These are phyloP conservation scores for Blyttiomyces sp. DNA, from an alignment of 371 early-diverging fungal genomes.

Conservation along the genomic window DNA sequence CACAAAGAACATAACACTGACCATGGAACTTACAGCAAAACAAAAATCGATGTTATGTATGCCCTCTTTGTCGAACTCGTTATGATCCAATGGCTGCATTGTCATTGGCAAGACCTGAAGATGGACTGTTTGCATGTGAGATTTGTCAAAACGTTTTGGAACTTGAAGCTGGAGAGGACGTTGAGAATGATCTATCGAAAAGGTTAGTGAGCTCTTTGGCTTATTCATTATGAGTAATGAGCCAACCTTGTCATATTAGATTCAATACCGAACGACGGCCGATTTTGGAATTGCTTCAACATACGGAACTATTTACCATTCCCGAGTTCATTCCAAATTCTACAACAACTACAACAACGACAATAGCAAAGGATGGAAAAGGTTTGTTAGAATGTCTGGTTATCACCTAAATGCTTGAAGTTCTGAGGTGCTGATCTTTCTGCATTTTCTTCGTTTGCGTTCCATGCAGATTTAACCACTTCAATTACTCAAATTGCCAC, in stretches of 20 bases:
- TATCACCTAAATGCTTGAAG: neutral
- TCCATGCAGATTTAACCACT: neutral
- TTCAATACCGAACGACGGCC: constrained; percentile 79
- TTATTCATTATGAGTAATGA: neutral
- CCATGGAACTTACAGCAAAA: constrained; percentile 21
- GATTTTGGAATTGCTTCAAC: constrained; percentile 75
- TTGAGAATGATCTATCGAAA: constrained; percentile 50
- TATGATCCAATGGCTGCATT: constrained; percentile 20
- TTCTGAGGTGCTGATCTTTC: neutral
- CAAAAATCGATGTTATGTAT: constrained; percentile 33
- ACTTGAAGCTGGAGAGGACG: constrained; percentile 65
- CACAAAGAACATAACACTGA: too few species aligned
- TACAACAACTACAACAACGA: neutral
- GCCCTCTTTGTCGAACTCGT: constrained; percentile 24
- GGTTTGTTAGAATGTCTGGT: neutral
- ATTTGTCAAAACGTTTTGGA: constrained; percentile 26
- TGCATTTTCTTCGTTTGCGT: neutral
- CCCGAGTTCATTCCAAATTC: constrained; percentile 49
- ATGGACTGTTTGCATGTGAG: constrained; percentile 30
- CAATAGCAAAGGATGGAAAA: too few species aligned
- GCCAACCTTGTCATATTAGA: constrained; percentile 25
- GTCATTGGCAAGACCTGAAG: constrained; percentile 8
- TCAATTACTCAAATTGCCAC: neutral
- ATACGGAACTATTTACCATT: constrained; percentile 72
- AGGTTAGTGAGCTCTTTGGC: neutral